Conservation (phyloP, 768 basidiomycete species). For the Naganishia vishniacii region DNA sequence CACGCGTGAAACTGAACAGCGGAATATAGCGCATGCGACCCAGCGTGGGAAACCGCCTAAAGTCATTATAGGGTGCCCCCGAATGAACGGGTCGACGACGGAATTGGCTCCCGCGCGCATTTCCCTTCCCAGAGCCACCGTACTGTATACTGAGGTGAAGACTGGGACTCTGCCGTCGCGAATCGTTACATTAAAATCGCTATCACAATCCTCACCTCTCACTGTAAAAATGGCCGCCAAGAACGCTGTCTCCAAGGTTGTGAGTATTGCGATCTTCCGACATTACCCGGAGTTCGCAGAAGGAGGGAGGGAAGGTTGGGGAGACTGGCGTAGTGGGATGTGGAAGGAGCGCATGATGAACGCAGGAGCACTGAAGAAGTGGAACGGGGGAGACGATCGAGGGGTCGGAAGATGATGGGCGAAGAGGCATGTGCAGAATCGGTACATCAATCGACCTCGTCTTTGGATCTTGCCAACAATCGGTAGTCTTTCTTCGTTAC, state of each 20-base stretch:
- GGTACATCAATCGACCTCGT: too few species aligned
- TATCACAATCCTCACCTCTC: too few species aligned
- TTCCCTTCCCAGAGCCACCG: not conserved
- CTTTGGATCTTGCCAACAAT: too few species aligned
- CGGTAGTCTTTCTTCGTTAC: too few species aligned
- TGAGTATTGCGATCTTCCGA: constrained; percentile 31
- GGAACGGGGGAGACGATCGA: not conserved
- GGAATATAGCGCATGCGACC: not conserved
- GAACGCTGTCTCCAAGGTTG: constrained; percentile 43
- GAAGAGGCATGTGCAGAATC: too few species aligned
- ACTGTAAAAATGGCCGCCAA: constrained; percentile 44
- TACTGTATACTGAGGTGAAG: too few species aligned
- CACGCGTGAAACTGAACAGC: too few species aligned
- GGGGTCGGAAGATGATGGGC: too few species aligned
- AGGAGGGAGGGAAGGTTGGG: not conserved
- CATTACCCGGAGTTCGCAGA: not conserved
- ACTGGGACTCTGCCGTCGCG: too few species aligned
- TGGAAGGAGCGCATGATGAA: not conserved
- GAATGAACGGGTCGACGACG: not conserved
- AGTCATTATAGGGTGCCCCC: not conserved
- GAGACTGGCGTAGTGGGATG: not conserved
- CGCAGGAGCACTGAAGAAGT: not conserved
- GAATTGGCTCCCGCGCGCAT: not conserved
- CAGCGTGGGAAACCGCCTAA: constrained; percentile 9
- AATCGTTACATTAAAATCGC: too few species aligned